Conservation (phyloP, 148 eudicot genomes). For the Rhododendron vialii region DNA sequence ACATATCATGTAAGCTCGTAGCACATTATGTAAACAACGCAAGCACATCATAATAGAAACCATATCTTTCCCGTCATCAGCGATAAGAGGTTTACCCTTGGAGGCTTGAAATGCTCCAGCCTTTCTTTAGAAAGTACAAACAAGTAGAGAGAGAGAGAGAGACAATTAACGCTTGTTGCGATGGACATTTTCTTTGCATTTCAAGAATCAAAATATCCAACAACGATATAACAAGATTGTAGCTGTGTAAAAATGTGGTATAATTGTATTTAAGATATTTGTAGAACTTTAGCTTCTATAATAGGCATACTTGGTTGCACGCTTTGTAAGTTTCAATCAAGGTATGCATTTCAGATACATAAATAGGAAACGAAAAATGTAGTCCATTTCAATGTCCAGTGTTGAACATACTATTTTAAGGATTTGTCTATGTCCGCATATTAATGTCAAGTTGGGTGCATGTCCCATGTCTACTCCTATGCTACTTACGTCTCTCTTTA, state of each 20-base stretch:
- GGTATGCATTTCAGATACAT: too few relatives aligned
- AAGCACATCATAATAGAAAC: not conserved
- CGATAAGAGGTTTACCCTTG: not conserved
- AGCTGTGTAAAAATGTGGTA: too few relatives aligned
- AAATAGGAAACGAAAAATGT: not conserved
- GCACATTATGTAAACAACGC: not conserved
- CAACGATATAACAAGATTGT: not conserved
- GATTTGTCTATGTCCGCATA: not conserved
- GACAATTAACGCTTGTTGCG: too few relatives aligned
- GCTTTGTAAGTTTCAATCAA: not conserved
- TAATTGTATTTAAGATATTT: too few relatives aligned
- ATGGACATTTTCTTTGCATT: not conserved
- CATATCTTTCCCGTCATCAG: not conserved
- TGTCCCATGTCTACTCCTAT: not conserved
- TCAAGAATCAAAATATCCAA: not conserved
- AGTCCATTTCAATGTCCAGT: not conserved
- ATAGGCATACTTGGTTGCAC: not conserved
- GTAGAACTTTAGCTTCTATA: not conserved
- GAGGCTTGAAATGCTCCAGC: too few relatives aligned
- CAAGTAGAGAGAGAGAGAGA: too few relatives aligned
- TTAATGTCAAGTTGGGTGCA: not conserved
- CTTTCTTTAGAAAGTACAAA: too few relatives aligned
- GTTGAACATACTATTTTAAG: not conserved
- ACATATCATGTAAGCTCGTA: not conserved
- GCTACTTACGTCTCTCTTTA: not conserved